Conservation (phyloP, 192 early-diverging fungal genomes). For the Podila minutissima region DNA sequence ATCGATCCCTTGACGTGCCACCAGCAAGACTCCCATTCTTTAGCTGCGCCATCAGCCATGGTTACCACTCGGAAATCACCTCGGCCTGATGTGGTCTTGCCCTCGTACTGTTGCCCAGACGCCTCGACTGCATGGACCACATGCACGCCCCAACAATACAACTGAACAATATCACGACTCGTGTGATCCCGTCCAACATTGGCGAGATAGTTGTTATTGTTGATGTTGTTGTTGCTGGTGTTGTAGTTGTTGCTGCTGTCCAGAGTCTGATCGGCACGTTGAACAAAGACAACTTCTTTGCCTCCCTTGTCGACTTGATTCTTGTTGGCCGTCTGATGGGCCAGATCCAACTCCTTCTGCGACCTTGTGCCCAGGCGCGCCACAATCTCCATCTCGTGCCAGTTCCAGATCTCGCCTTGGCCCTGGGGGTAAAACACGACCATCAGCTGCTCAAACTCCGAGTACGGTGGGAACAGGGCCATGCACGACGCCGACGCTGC, state of each 20-base stretch:
- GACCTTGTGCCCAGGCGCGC: no score
- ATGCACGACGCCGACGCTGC: conserved; percentile 14
- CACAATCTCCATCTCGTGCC: background rate
- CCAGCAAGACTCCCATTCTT: conserved; percentile 22
- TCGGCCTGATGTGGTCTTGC: background rate
- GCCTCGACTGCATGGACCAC: conserved; percentile 20
- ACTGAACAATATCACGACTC: background rate
- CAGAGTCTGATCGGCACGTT: background rate
- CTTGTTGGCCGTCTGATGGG: no score
- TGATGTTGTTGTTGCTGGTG: background rate
- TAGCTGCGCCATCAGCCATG: conserved; percentile 16
- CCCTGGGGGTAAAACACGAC: conserved; percentile 14
- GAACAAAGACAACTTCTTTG: no score
- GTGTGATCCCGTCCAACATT: no score
- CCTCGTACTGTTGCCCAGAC: background rate
- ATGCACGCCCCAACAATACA: conserved; percentile 41
- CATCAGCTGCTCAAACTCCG: conserved; percentile 22
- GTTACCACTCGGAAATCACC: conserved; percentile 28
- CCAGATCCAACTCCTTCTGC: no score
- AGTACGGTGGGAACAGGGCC: conserved; percentile 27
- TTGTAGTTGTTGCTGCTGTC: background rate
- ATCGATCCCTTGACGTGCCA: conserved; percentile 16
- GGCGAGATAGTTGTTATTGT: background rate
- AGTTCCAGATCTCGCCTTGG: conserved; percentile 34
- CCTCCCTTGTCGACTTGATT: no score